Conservation (phyloP, 208 protist genomes). For the Crithidia bombi region DNA sequence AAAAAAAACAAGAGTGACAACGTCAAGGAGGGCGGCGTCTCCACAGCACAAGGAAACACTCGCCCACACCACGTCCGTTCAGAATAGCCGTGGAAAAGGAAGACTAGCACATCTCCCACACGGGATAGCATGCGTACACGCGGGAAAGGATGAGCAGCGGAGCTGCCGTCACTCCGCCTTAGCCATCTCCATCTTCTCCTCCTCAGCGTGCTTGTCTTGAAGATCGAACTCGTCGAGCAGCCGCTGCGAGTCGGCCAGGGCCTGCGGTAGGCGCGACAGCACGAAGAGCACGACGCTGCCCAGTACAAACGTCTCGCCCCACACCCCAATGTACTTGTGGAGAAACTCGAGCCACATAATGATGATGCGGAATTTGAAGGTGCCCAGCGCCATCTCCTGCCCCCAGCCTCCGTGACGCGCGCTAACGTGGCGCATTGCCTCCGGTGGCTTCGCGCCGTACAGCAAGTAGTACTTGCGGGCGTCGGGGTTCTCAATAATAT, state of each 20-base stretch:
- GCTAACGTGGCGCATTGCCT: conserved; percentile 82
- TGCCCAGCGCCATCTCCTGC: conserved; percentile 78
- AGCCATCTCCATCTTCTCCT: conserved; percentile 11
- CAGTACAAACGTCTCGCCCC: conserved; percentile 77
- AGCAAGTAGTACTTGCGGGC: conserved; percentile 90
- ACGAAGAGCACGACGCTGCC: conserved; percentile 52
- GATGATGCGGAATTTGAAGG: conserved; percentile 84
- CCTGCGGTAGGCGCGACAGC: conserved; percentile 64
- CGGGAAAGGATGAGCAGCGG: background rate
- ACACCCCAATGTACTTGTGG: conserved; percentile 72
- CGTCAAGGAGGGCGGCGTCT: background rate
- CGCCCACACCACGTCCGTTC: too few species aligned
- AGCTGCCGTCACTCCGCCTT: conserved; percentile 8
- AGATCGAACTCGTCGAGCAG: conserved; percentile 79
- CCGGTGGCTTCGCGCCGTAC: conserved; percentile 86
- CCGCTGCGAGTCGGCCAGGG: conserved; percentile 59
- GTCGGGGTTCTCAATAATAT: conserved; percentile 84
- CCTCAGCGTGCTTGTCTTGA: conserved; percentile 39
- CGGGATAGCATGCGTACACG: background rate
- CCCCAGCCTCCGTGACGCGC: conserved; percentile 86
- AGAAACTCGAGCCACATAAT: conserved; percentile 85
- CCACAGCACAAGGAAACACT: background rate
- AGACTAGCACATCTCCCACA: too few species aligned
- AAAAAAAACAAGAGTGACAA: background rate
- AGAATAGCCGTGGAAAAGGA: background rate